phyloP scores from a whole-genome alignment of 2,329 filamentous ascomycete species.

The Neospermospora avenae region DNA sequence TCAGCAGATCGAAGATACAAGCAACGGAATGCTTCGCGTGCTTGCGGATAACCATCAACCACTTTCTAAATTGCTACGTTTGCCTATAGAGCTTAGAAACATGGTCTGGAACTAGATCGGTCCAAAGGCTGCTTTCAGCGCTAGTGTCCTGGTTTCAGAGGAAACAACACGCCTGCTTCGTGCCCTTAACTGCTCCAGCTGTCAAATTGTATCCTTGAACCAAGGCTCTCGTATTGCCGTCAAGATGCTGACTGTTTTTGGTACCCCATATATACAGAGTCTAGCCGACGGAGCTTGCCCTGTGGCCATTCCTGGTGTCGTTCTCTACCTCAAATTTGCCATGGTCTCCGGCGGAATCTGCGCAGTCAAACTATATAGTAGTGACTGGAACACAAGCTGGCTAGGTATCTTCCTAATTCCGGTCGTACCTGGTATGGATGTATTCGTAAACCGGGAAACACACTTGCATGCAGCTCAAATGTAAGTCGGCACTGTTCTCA shows the following conservation, averaged over 20 bases:
- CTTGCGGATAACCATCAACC: background rate
- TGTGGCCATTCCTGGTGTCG: slow-evolving; percentile 5
- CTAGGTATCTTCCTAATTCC: slow-evolving; percentile 7
- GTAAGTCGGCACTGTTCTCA: slow-evolving; percentile 8
- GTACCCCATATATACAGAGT: slow-evolving; percentile 13
- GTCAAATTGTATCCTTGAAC: slow-evolving; percentile 6
- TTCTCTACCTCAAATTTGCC: slow-evolving; percentile 7
- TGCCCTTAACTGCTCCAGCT: slow-evolving; percentile 3
- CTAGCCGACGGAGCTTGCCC: background rate
- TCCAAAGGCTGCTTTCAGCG: slow-evolving; percentile 5
- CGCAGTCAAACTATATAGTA: slow-evolving; percentile 15
- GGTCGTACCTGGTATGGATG: slow-evolving; percentile 12
- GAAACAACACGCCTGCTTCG: slow-evolving; percentile 12
- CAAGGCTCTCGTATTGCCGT: slow-evolving; percentile 12
- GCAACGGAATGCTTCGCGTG: background rate
- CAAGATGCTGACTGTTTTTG: slow-evolving; percentile 16
- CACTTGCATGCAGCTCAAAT: slow-evolving; percentile 12
- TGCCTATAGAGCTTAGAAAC: slow-evolving; percentile 14
- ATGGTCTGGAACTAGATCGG: slow-evolving; percentile 16
- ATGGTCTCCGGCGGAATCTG: slow-evolving; percentile 14
- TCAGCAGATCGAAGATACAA: background rate
- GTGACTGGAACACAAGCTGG: slow-evolving; percentile 16
- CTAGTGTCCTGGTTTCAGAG: slow-evolving; percentile 10
- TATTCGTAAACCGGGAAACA: slow-evolving; percentile 4
- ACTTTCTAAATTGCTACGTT: background rate